Evolutionary conservation across 2,329 filamentous ascomycete genomes (phyloP).

Genomic region (Gliomastix tumulicola): DNA sequence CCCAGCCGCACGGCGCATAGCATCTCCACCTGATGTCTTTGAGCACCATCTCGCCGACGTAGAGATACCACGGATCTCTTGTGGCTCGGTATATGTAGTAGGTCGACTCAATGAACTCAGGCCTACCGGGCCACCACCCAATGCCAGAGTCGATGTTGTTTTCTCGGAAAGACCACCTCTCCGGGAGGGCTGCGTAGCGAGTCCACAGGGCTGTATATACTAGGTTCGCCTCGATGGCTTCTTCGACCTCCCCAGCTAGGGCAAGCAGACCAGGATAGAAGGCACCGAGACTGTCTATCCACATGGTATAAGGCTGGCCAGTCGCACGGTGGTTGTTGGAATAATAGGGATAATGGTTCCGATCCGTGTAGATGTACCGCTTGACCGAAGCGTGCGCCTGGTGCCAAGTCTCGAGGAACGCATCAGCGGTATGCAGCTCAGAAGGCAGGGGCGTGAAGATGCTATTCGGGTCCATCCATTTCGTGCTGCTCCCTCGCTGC

Average conservation of each 20-base stretch:
- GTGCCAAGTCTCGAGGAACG: conserved; percentile 78
- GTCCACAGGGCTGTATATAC: conserved; percentile 93
- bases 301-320: conserved; percentile 81
- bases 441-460: conserved; percentile 53
- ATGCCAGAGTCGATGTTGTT: conserved; percentile 80
- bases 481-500: conserved; percentile 30
- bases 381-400: conserved; percentile 82
- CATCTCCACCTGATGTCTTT: conserved; percentile 83
- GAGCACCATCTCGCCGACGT: conserved; percentile 92
- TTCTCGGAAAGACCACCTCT: conserved; percentile 84
- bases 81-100: conserved; percentile 95
- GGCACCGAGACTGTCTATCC: conserved; percentile 93
- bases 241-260: conserved; percentile 81
- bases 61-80: conserved; percentile 89
- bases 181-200: conserved; percentile 85
- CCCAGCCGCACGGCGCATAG: conserved; percentile 89
- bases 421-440: conserved; percentile 64
- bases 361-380: conserved; percentile 77
- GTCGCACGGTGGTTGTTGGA: conserved; percentile 84
- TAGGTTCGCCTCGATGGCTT: conserved; percentile 83
- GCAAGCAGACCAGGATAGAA: conserved; percentile 89
- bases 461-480: conserved; percentile 57
- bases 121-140: conserved; percentile 90
- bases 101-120: conserved; percentile 94
- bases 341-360: conserved; percentile 80